Base-by-base conservation (phyloP, 257 asterid species). In the Solanum clarkiae region DNA sequence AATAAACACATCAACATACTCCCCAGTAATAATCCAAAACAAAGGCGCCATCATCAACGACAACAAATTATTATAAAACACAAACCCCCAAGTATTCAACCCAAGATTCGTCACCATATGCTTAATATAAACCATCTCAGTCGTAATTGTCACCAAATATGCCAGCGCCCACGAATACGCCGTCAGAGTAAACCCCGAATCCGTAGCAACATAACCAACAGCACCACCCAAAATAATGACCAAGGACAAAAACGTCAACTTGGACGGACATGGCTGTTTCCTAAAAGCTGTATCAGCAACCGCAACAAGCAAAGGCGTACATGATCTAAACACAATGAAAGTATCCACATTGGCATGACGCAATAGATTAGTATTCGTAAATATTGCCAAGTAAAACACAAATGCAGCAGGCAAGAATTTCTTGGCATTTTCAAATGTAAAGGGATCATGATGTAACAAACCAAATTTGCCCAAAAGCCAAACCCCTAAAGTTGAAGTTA, bases 311-410 rank as follows among this genome's bases (percentile, higher is more conserved):
- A 95, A 92, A 6, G 99, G 98, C 0, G 98, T 94, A 45, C 94
- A 60, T 1, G 98, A 97, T 87, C 99, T 88, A 88, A 97, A 97
- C 70, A 95, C 98, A 20, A 97, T 97, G 62, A 97, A 97, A 0
- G 98, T 97, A 71, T 97, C 99, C 57, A 97, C 99, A 88, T 97
- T 97, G 86, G 99, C 99, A 47, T 97, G 99, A 74, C 98, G 95
- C 29, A 97, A 91, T 62, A 97, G 94, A 72, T 97, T 97, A 7
- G 99, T 97, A 83, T 97, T 97, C 0, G 99, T 95, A 80, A 97
- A 97, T 83, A 97, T 97, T 6, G 98, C 98, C 86, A 97, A 42
- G 90, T 90, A 97, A 82, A 97, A 97, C 24, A 97, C 98, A 6
- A 91, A 84, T 82, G 98, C 99, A 1, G 99, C 99, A 6, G 99